Evolutionary conservation across 106 monocot species (phyloP), one percentile per base, ranked within the genome.

Genomic region (Iris macrosiphon): DNA sequence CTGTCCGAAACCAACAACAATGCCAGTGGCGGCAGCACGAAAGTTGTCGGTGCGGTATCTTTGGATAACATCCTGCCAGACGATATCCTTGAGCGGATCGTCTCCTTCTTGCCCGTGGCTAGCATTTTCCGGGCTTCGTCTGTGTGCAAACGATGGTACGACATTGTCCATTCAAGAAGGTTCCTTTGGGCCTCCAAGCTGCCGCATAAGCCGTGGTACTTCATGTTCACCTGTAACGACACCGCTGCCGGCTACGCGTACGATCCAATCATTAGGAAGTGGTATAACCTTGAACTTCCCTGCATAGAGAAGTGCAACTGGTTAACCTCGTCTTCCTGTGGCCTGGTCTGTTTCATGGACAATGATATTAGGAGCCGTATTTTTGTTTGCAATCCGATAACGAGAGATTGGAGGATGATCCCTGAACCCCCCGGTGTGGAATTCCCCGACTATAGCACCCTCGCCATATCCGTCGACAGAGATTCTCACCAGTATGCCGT

Each of bases 161-260:
- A 71, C 0, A 65, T 72, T 30, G 79, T 80, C 40, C 63, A 64
- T 24, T 80, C 84, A 5, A 63, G 37, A 12, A 80, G 71, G 55
- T 49, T 62, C 30, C 43, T 57, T 3, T 64, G 64, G 64, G 72
- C 57, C 22, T 39, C 30, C 10, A 41, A 27, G 33, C 16, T 33
- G 11, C 65, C 64, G 13, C 76, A 84, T 46, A 89, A 84, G 56
- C 89, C 89, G 5, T 89, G 84, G 89, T 89, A 89, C 54, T 89
- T 84, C 71, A 89, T 89, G 89, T 89, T 89, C 59, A 84, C 84
- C 12, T 64, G 68, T 29, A 69, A 67, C 35, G 73, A 71, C 1
- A 31, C 37, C 4, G 51, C 71, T 0, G 40, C 56, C 1, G 89
- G 89, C 2, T 81, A 59, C 23, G 61, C 84, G 6, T 89, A 89